A percentile compares a stretch with the other conserved stretches of the same genome.
These are phyloP conservation scores for Styphnolobium japonicum DNA, from an alignment of 306 rosid genomes.

Conservation along the genomic window DNA sequence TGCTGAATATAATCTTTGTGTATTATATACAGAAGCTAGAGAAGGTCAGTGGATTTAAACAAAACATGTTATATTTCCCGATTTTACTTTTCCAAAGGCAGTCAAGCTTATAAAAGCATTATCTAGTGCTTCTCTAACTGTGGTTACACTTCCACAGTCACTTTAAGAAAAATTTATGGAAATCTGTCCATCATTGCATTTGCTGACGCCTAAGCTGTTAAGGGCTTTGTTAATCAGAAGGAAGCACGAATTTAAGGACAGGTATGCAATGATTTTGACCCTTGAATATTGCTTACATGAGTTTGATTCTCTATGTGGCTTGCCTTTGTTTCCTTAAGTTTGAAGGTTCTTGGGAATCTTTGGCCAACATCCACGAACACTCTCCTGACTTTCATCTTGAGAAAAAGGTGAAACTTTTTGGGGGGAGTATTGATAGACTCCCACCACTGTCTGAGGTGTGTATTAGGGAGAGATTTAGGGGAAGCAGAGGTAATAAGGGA, in stretches of 20 bases:
- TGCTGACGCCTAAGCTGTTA: conserved; percentile 77
- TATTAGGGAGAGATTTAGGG: too few relatives aligned
- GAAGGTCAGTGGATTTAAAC: conserved; percentile 97
- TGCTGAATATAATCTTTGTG: conserved; percentile 68
- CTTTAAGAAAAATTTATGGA: conserved; percentile 80
- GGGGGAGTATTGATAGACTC: too few relatives aligned
- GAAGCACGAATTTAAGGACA: conserved; percentile 81
- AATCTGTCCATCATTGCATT: conserved; percentile 81
- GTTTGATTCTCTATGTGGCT: conserved; percentile 63
- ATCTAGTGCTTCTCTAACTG: conserved; percentile 77
- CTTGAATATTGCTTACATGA: conserved; percentile 96
- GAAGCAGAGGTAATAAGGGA: too few relatives aligned
- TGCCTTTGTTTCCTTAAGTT: conserved; percentile 45
- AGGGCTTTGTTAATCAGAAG: conserved; percentile 75
- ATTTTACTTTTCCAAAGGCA: conserved; percentile 72
- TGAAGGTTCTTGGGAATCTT: too few relatives aligned
- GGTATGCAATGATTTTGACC: conserved; percentile 71
- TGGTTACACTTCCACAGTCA: conserved; percentile 61
- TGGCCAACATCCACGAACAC: too few relatives aligned
- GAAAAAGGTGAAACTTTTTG: too few relatives aligned
- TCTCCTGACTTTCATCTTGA: too few relatives aligned
- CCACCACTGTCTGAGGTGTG: too few relatives aligned
- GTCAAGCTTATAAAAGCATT: conserved; percentile 65
- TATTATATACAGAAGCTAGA: conserved; percentile 82
- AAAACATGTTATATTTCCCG: conserved; percentile 90